These are phyloP conservation scores for Tulasnella calospora DNA, from an alignment of 768 basidiomycete species.

Conservation along the genomic window DNA sequence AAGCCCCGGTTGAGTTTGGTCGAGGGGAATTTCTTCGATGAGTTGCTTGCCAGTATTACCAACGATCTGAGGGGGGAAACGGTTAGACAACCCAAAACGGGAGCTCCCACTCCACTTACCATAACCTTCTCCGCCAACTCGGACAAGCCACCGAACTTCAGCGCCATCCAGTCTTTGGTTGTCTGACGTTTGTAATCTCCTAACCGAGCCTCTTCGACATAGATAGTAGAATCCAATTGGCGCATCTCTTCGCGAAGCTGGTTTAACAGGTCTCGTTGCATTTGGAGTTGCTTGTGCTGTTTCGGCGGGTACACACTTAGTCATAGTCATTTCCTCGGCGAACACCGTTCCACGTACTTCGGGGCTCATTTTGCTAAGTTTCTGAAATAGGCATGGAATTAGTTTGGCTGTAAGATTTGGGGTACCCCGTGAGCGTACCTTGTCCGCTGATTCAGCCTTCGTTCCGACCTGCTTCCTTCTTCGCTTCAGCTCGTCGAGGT, in stretches of 20 bases:
- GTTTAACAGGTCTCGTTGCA: constrained; percentile 69
- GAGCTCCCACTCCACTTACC: constrained; percentile 31
- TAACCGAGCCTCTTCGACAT: constrained; percentile 72
- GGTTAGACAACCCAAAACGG: not conserved
- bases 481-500: constrained; percentile 67
- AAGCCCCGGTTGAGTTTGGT: constrained; percentile 73
- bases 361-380: constrained; percentile 81
- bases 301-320: not conserved
- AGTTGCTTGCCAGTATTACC: constrained; percentile 49
- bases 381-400: constrained; percentile 35
- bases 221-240: constrained; percentile 71
- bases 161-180: constrained; percentile 63
- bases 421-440: constrained; percentile 27
- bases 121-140: constrained; percentile 81
- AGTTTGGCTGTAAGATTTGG: not conserved
- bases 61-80: constrained; percentile 39
- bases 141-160: constrained; percentile 82
- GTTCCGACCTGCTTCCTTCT: constrained; percentile 59
- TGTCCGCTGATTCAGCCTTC: constrained; percentile 79
- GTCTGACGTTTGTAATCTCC: constrained; percentile 77
- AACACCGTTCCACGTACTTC: constrained; percentile 39
- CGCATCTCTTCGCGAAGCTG: constrained; percentile 71
- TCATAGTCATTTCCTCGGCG: not conserved
- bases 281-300: constrained; percentile 65
- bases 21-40: constrained; percentile 70